Conservation (phyloP, 306 rosid genomes). For the Trifolium repens region DNA sequence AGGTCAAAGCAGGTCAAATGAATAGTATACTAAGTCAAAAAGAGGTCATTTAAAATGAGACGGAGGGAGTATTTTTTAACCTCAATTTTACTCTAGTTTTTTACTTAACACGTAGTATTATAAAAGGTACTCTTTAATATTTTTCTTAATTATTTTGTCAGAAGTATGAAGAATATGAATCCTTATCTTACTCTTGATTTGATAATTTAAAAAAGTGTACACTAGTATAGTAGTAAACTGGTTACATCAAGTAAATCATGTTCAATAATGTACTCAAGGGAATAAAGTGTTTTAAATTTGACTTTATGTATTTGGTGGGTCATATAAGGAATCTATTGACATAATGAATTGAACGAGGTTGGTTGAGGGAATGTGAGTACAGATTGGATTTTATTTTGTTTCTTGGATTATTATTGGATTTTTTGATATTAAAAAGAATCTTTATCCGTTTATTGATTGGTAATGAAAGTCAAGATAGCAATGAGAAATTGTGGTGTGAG, state of each 20-base stretch:
- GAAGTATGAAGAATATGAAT: too few species aligned
- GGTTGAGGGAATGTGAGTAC: conserved; percentile 45
- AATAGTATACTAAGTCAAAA: too few species aligned
- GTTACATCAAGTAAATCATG: not conserved
- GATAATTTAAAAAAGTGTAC: too few species aligned
- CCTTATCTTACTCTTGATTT: too few species aligned
- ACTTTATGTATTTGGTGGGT: conserved; percentile 40
- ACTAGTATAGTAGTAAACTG: not conserved
- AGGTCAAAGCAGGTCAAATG: too few species aligned
- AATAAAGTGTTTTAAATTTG: conserved; percentile 26
- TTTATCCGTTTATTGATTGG: conserved; percentile 38
- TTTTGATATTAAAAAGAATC: not conserved
- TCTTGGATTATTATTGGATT: not conserved
- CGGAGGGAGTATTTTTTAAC: too few species aligned
- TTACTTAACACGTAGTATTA: too few species aligned
- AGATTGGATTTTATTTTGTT: conserved; percentile 32
- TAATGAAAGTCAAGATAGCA: conserved; percentile 43
- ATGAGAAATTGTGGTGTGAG: conserved; percentile 25
- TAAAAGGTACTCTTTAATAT: too few species aligned
- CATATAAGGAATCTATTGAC: conserved; percentile 42
- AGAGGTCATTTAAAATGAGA: too few species aligned
- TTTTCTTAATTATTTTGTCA: too few species aligned
- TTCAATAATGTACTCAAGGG: not conserved
- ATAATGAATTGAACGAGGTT: conserved; percentile 24
- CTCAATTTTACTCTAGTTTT: too few species aligned